phyloP scores from a whole-genome alignment of 1,284 basidiomycete species.

The Cutaneotrichosporon cavernicola region DNA sequence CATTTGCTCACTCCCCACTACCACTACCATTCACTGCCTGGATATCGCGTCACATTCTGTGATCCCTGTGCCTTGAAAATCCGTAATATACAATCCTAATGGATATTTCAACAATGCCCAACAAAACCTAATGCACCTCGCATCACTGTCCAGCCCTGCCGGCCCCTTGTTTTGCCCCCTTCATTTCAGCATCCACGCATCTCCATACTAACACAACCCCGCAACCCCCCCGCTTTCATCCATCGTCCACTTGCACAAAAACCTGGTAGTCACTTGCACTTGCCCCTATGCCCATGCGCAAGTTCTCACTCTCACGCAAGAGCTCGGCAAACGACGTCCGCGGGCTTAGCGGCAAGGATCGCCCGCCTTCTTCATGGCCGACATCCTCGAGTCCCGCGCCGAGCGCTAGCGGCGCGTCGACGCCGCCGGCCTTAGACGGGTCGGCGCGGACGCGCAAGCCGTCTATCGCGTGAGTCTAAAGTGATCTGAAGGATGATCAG shows the following conservation, averaged over 20 bases:
- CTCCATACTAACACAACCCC: neutral
- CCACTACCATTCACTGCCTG: no score
- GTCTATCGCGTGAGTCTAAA: constrained; percentile 12
- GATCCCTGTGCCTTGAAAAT: no score
- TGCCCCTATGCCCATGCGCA: constrained; percentile 14
- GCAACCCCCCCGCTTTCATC: neutral
- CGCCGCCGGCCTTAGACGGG: neutral
- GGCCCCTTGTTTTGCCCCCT: neutral
- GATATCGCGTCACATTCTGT: no score
- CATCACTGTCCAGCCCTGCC: neutral
- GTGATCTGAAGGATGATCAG: neutral
- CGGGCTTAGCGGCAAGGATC: constrained; percentile 8
- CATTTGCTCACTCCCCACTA: no score
- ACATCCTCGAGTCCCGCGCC: neutral
- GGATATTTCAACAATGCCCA: neutral
- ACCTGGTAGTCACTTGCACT: neutral
- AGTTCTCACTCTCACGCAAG: constrained; percentile 20
- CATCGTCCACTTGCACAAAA: neutral
- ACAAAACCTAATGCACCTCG: neutral
- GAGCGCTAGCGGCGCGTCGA: neutral
- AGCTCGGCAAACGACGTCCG: constrained; percentile 13
- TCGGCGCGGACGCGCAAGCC: constrained; percentile 7
- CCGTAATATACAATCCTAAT: no score
- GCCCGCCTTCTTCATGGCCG: constrained; percentile 9
- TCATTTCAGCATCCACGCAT: neutral